Conservation (phyloP, 176 grass and related monocot genomes). For the Phragmites australis region DNA sequence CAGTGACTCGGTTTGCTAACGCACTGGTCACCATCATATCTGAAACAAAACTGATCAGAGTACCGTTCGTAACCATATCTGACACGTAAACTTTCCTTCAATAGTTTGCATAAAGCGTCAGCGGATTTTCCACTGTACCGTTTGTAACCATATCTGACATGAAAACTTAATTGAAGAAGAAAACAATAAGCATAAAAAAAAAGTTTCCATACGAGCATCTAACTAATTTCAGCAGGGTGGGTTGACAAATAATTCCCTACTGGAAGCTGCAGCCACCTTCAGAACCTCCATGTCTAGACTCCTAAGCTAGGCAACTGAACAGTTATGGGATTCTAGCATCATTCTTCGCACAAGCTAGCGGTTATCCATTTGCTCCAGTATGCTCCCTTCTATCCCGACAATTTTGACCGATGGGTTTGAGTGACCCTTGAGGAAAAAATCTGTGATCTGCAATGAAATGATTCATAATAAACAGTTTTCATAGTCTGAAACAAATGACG, state of each 20-base stretch:
- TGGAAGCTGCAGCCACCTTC: background rate
- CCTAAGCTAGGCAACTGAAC: conserved; percentile 18
- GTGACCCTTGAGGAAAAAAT: conserved; percentile 79
- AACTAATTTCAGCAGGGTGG: background rate
- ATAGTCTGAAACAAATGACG: background rate
- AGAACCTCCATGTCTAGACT: background rate
- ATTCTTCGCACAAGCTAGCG: conserved; percentile 28
- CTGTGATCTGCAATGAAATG: conserved; percentile 63
- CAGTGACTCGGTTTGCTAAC: no score
- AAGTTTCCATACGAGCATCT: background rate
- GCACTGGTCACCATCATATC: background rate
- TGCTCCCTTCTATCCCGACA: conserved; percentile 61
- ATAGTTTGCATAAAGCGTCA: no score
- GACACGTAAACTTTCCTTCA: no score
- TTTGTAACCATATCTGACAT: no score
- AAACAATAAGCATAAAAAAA: no score
- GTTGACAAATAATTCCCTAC: conserved; percentile 19
- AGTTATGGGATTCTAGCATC: background rate
- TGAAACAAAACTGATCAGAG: background rate
- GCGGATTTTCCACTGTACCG: no score
- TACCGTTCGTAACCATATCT: background rate
- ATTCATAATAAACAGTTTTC: background rate
- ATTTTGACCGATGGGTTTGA: conserved; percentile 63
- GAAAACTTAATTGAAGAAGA: no score
- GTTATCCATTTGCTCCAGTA: conserved; percentile 43